A percentile compares a stretch with the other conserved stretches of the same genome.
Conservation (phyloP, 1,139 yeast species). For the Kluyveromyces sp. region DNA sequence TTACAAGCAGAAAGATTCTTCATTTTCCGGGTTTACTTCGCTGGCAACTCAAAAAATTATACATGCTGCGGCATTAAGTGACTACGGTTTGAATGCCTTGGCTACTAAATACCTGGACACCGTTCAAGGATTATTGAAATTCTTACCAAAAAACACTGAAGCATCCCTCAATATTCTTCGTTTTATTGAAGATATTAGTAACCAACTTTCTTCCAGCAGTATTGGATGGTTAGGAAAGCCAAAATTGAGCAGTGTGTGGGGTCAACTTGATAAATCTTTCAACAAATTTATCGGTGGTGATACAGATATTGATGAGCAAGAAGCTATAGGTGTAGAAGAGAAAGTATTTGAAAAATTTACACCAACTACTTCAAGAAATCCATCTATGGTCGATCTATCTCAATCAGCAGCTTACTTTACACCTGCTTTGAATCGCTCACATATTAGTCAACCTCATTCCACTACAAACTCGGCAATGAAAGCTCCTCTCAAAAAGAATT, state of each 20-base stretch:
- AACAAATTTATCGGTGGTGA: slow-evolving; percentile 89
- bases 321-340: slow-evolving; percentile 26
- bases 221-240: slow-evolving; percentile 52
- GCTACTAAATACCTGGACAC: slow-evolving; percentile 27
- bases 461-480: neutral
- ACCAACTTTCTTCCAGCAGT: slow-evolving; percentile 19
- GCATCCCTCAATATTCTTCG: slow-evolving; percentile 15
- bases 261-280: slow-evolving; percentile 70
- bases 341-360: slow-evolving; percentile 71
- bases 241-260: slow-evolving; percentile 80
- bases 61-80: slow-evolving; percentile 26
- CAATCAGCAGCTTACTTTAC: slow-evolving; percentile 1
- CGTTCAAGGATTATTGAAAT: slow-evolving; percentile 16
- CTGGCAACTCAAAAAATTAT: slow-evolving; percentile 23
- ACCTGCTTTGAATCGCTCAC: slow-evolving; percentile 1
- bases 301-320: slow-evolving; percentile 42
- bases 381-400: slow-evolving; percentile 24
- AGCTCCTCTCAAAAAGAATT: neutral
- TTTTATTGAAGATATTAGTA: slow-evolving; percentile 19
- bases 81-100: slow-evolving; percentile 20
- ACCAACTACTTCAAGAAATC: slow-evolving; percentile 41
- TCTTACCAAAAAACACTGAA: slow-evolving; percentile 19
- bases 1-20: slow-evolving; percentile 12
- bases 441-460: neutral
- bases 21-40: slow-evolving; percentile 16